Percentiles rank a stretch among this genome's conserved stretches.
Conservation (phyloP, 495 filamentous ascomycete genomes). For the Letharia columbiana region DNA sequence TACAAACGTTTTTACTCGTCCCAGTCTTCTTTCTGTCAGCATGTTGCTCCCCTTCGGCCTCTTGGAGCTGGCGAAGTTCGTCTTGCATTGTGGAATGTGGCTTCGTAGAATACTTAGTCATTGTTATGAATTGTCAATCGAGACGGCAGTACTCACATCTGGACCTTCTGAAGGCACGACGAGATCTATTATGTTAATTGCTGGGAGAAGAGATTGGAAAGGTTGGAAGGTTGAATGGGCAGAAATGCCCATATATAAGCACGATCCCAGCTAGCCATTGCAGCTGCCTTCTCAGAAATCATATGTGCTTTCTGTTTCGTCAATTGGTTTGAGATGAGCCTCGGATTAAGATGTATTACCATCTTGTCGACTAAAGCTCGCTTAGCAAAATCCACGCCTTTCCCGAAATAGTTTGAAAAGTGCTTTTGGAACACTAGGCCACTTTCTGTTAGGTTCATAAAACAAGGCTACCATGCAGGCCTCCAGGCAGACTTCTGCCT, state of each 20-base stretch:
- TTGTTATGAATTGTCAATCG: too few species aligned
- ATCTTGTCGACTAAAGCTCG: neutral
- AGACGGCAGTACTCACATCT: too few species aligned
- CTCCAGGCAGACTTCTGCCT: too few species aligned
- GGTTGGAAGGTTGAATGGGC: neutral
- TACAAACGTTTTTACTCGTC: too few species aligned
- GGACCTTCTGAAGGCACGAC: too few species aligned
- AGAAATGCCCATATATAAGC: neutral
- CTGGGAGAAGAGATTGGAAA: neutral
- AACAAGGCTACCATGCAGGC: too few species aligned
- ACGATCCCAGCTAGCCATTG: neutral
- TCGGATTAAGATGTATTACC: neutral
- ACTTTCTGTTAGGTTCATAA: neutral
- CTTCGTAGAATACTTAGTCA: too few species aligned
- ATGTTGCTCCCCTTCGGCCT: too few species aligned
- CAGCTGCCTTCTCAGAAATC: neutral
- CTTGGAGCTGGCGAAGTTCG: too few species aligned
- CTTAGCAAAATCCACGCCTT: neutral
- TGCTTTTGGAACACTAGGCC: conserved; percentile 4
- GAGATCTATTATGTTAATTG: neutral
- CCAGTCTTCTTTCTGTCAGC: too few species aligned
- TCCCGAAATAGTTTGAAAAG: conserved; percentile 1
- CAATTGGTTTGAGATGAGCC: neutral
- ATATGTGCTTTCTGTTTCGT: conserved; percentile 1
- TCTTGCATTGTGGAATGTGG: too few species aligned